Conservation (phyloP, 129 eudicot genomes). For the carrot (Daucus carota) region DH1_v3.0 NC_030387.2:36724001-36724500, state of each 20-base stretch:
- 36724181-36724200: constrained; percentile 40
- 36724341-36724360: neutral
- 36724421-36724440: too few species aligned
- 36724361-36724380: neutral
- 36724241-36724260: neutral
- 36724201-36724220: constrained; percentile 30
- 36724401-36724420: neutral
- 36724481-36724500: too few species aligned
- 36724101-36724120: neutral
- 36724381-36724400: neutral
- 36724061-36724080: neutral
- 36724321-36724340: neutral
- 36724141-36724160: too few species aligned
- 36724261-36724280: constrained; percentile 4
- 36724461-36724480: too few species aligned
- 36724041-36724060: neutral
- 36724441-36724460: too few species aligned
- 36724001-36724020: neutral
- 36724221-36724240: constrained; percentile 24
- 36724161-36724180: constrained; percentile 55
- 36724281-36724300: constrained; percentile 6
- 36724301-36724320: neutral
- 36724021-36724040: neutral
- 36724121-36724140: neutral
- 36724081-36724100: neutral